Evolutionary conservation across 495 filamentous ascomycete species (phyloP).

Genomic region (Penicillium cosmopolitanum): DNA sequence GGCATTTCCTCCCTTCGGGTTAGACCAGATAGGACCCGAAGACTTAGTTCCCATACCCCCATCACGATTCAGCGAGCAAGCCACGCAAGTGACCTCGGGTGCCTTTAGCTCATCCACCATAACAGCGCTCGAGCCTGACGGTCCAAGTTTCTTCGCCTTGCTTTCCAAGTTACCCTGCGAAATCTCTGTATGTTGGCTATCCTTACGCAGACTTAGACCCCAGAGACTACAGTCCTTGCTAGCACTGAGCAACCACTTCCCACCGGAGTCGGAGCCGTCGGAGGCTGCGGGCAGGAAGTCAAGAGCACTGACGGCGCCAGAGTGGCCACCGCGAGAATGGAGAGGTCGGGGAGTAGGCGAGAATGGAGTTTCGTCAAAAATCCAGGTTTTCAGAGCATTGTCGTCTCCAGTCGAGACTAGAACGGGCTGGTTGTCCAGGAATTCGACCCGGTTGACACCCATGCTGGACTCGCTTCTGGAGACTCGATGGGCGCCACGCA

Average conservation of each 20-base stretch:
- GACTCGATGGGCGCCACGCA: constrained; percentile 83
- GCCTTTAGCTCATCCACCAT: constrained; percentile 80
- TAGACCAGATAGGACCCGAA: constrained; percentile 77
- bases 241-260: constrained; percentile 94
- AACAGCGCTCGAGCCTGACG: constrained; percentile 45
- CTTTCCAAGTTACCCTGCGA: constrained; percentile 83
- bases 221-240: constrained; percentile 87
- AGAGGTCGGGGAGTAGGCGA: constrained; percentile 81
- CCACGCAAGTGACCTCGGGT: constrained; percentile 85
- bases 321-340: constrained; percentile 84
- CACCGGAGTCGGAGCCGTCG: constrained; percentile 82
- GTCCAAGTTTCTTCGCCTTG: constrained; percentile 81
- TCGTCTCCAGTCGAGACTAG: constrained; percentile 88
- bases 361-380: constrained; percentile 86
- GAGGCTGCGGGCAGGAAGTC: constrained; percentile 83
- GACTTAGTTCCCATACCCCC: constrained; percentile 83
- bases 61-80: constrained; percentile 88
- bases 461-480: constrained; percentile 56
- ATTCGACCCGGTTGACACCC: constrained; percentile 79
- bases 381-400: constrained; percentile 93
- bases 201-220: constrained; percentile 92
- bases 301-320: constrained; percentile 77
- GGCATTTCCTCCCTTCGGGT: constrained; percentile 58
- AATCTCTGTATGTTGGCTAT: constrained; percentile 91
- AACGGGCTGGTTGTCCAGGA: constrained; percentile 87